Base-by-base conservation (phyloP, 768 basidiomycete genomes). In the Tephrocybe sp. region DNA sequence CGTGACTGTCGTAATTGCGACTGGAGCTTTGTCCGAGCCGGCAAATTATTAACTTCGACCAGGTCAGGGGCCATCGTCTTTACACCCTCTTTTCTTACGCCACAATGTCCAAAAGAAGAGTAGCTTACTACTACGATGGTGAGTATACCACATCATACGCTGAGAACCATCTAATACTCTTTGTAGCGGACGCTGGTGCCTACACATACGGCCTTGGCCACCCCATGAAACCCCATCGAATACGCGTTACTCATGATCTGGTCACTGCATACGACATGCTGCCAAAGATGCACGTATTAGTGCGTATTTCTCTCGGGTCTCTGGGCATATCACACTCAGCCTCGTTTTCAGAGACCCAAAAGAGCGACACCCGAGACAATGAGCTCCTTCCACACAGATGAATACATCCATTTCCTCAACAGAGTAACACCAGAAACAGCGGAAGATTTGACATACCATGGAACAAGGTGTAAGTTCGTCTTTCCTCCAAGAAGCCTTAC, bases 321-420 rank as follows among this genome's bases (percentile, higher is more conserved):
- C 28, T 15, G 3, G 9, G 18, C 3, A 28, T 30, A 25, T 32
- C 47, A 10, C 25, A 9, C 25, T 20, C 51, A 42, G 11, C 33
- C 41, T 30, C 7, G n/a, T 14, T n/a, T 54, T 2, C 62, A 91
- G 90, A 78, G 76, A 62, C 85, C 93, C 4, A 79, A 75, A 56
- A 77, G 90, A 24, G 85, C 90, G 3, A 77, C 82, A 0, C 82
- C 86, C 12, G 79, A 85, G 61, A 79, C 82, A 15, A 89, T 99
- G 89, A 88, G 90, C 24, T 73, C 86, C 10, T 99, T 98, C 69
- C 97, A 99, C 67, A 93, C 96, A 15, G 97, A 99, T 72, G 97
- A 99, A 78, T 99, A 97, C 68, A 80, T 99, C 49, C 85, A 98
- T 62, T 96, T 98, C 62, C 72, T 99, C 41, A 77, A 83, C 48